Evolutionary conservation across 768 basidiomycete genomes (phyloP), one percentile per base, ranked within the genome.

Genomic region (Collybiopsis luxurians): DNA sequence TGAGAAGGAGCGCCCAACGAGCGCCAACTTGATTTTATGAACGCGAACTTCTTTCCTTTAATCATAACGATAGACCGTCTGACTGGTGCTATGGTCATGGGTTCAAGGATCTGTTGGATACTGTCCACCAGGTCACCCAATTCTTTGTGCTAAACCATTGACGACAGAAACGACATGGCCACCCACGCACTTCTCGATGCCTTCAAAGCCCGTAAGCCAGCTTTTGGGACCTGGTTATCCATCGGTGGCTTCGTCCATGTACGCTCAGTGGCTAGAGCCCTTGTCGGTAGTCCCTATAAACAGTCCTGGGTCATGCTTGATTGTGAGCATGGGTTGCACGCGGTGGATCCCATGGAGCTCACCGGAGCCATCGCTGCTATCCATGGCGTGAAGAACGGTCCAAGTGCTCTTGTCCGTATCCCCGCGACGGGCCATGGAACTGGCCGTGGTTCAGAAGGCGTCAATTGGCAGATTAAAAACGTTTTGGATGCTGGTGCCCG

Each of bases 161-260:
- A 30, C 27, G 26, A 30, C 28, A n/a, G 28, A 28, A 15, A 28
- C 19, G 17, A 38, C 19, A 85, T 84, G 83, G 68, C 81, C 21
- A 69, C 77, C 26, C 83, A 85, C 66, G 67, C 82, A 3, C 79
- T 88, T 21, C 67, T 82, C 53, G 71, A 73, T 45, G 74, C 79
- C 6, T 77, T 89, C 69, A 78, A 76, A 60, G 72, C 80, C 0
- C 74, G 77, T 61, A 85, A 75, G 60, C 78, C 86, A 21, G 84
- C 86, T 0, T 85, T 89, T 57, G 86, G 87, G 10, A 82, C 80
- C 1, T 88, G 86, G 85, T 69, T 86, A 31, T 85, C 83, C 2
- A 66, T 83, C 6, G 81, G 84, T 1, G 83, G 85, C n/a, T 66
- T 72, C 6, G 76, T 84, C 61, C 75, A 81, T 60, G 85, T 85